phyloP scores from a whole-genome alignment of 768 basidiomycete genomes.

The Suillus weaverae region DNA sequence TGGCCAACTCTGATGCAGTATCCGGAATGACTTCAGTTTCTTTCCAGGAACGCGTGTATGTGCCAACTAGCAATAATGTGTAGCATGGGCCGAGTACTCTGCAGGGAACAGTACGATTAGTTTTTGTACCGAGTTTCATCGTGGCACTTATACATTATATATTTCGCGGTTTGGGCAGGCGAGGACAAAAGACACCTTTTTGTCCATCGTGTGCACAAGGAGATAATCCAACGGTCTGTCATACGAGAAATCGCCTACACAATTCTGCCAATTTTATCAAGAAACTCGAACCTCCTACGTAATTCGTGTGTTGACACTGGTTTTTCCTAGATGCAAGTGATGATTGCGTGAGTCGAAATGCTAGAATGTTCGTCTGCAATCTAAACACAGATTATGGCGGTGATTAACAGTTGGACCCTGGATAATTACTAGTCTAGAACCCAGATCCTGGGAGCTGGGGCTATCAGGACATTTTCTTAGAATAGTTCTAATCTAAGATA shows the following conservation, averaged over 20 bases:
- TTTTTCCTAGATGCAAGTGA: too few relatives aligned
- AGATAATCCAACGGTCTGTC: not conserved
- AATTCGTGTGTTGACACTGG: too few relatives aligned
- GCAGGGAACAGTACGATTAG: not conserved
- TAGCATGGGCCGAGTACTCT: not conserved
- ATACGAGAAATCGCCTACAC: not conserved
- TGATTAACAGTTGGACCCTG: too few relatives aligned
- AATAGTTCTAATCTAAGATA: too few relatives aligned
- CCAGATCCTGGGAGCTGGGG: too few relatives aligned
- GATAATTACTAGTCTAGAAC: too few relatives aligned
- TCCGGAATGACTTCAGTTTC: too few relatives aligned
- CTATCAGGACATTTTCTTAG: too few relatives aligned
- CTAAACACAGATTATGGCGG: too few relatives aligned
- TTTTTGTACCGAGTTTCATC: not conserved
- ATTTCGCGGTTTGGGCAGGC: not conserved
- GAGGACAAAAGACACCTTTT: not conserved
- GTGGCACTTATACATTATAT: not conserved
- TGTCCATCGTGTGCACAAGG: not conserved
- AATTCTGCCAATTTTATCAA: not conserved
- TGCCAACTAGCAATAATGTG: not conserved
- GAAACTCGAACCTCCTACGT: too few relatives aligned
- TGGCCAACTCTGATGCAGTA: not conserved
- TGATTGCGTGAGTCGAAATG: too few relatives aligned
- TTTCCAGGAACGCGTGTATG: not conserved
- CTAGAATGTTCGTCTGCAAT: too few relatives aligned